A percentile compares a stretch with the other conserved stretches of the same genome.
phyloP scores from a whole-genome alignment of 2,329 filamentous ascomycete genomes.

The Diaporthe ampelina region DNA sequence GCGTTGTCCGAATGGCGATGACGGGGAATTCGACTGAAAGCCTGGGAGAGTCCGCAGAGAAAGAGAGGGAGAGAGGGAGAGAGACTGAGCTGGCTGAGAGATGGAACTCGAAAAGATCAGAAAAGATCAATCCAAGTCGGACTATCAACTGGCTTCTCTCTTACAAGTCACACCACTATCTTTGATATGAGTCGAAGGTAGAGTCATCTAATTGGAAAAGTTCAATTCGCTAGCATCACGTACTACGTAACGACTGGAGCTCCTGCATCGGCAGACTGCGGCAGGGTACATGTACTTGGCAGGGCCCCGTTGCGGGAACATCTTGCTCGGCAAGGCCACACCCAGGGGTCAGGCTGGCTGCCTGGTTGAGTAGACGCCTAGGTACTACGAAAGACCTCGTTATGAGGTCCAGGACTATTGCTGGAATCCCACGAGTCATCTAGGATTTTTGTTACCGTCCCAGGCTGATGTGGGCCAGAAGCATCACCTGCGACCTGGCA shows the following conservation, averaged over 20 bases:
- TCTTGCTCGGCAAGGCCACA: not conserved
- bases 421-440: too few relatives aligned
- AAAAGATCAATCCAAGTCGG: not conserved
- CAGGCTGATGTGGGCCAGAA: too few relatives aligned
- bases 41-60: not conserved
- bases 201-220: conserved; percentile 40
- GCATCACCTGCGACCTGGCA: not conserved
- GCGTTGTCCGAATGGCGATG: conserved; percentile 42
- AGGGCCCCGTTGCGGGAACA: not conserved
- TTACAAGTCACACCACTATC: conserved; percentile 37
- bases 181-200: conserved; percentile 36
- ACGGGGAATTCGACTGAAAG: not conserved
- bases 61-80: not conserved
- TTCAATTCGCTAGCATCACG: conserved; percentile 40
- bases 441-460: not conserved
- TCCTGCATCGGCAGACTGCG: conserved; percentile 48
- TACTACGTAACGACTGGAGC: conserved; percentile 41
- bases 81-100: not conserved
- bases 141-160: not conserved
- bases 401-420: not conserved
- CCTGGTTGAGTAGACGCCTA: too few relatives aligned
- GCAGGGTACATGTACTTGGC: conserved; percentile 22
- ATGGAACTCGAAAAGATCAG: conserved; percentile 2
- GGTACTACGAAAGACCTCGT: not conserved
- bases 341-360: too few relatives aligned